phyloP scores from a whole-genome alignment of 179 eudicot species.

The Amaranthus tricolor region DNA sequence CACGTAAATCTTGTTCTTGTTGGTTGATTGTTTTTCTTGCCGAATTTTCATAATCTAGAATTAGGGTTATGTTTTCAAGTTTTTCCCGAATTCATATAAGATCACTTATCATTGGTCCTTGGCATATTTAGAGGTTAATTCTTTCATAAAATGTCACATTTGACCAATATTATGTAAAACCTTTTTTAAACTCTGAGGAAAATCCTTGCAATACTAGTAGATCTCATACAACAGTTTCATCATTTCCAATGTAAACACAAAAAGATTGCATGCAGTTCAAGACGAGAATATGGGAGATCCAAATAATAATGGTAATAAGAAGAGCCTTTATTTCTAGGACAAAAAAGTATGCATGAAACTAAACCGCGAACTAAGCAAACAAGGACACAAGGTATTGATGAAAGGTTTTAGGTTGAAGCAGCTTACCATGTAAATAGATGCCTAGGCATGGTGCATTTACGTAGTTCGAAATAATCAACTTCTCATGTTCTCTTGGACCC shows the following conservation, averaged over 20 bases:
- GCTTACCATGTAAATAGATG: slow-evolving; percentile 54
- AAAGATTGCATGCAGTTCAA: neutral
- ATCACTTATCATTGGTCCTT: no score
- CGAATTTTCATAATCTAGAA: no score
- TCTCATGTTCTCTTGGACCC: slow-evolving; percentile 78
- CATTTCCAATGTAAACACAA: neutral
- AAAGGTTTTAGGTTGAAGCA: neutral
- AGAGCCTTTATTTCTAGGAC: neutral
- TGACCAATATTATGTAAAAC: no score
- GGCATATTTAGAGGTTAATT: no score
- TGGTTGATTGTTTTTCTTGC: no score
- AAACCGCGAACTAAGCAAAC: neutral
- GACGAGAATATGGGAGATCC: neutral
- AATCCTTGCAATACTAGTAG: neutral
- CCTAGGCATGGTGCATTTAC: slow-evolving; percentile 62
- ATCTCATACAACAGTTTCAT: neutral
- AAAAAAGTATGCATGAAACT: neutral
- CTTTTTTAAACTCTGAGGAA: no score
- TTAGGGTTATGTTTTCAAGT: no score
- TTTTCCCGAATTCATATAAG: no score
- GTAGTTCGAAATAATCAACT: slow-evolving; percentile 55
- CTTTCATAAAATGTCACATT: no score
- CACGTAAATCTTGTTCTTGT: no score
- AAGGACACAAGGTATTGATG: neutral
- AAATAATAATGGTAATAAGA: neutral